Conservation (phyloP, 768 basidiomycete species). For the Pleurotus giganteus region DNA sequence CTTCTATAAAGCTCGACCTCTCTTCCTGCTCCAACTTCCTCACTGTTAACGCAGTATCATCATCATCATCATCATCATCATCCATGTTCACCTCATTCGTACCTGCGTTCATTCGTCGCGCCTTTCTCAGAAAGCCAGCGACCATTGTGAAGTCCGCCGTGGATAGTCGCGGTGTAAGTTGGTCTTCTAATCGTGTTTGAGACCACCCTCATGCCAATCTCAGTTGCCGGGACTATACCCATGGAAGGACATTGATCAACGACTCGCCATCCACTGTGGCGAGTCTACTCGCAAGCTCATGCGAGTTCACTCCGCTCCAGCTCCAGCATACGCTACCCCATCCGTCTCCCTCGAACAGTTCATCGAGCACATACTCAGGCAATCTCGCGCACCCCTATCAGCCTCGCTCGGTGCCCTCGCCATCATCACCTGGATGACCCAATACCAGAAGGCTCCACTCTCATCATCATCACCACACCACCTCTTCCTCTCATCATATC, state of each 20-base stretch:
- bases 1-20: no score
- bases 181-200: background rate
- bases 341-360: background rate
- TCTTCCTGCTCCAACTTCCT: no score
- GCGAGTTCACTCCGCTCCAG: background rate
- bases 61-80: no score
- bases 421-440: background rate
- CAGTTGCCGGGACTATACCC: background rate
- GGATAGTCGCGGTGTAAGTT: no score
- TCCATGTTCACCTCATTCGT: no score
- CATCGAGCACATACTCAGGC: background rate
- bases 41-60: no score
- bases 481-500: background rate
- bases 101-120: no score
- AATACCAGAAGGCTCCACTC: background rate
- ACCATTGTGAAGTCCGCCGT: no score
- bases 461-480: background rate
- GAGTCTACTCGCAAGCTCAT: background rate
- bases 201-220: background rate
- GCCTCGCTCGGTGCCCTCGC: background rate
- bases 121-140: no score
- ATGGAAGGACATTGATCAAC: constrained; percentile 1
- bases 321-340: background rate
- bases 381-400: background rate
- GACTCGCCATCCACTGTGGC: background rate